Base-by-base conservation (phyloP, 345 rosid species). In the Brassica juncea region DNA sequence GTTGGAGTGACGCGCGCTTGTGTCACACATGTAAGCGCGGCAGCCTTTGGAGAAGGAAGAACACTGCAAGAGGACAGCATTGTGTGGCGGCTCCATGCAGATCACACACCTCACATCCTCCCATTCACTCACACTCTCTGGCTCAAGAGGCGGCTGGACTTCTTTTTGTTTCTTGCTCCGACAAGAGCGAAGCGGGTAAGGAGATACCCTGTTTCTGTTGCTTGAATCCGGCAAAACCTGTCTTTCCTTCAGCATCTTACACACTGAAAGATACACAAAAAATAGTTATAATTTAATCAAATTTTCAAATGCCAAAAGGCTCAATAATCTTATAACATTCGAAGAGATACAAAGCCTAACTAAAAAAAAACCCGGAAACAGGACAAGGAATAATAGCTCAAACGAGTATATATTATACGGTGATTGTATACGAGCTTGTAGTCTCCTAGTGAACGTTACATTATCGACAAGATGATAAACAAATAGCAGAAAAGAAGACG, bases 31-130 rank as follows among this genome's bases (percentile, higher is more conserved):
- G 86, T 84, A 89, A 35, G 96, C 89, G 9, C 81, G 84, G 14
- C 97, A 91, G 2, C 96, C 96, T 28, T 86, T 84, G n/a, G 86
- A 80, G 65, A 52, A 79, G n/a, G 94, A 88, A 37, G 92, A 82
- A 73, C 97, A 92, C 3, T 58, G 76, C 68, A 92, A 68, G 31
- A 90, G 88, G 16, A 91, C 94, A 0, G 87, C 92, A 71, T 88
- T 92, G 75, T 89, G 96, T 1, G 97, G 96, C 11, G 87, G 88
- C 73, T 92, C 97, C 89, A 92, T 86, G 73, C 96, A 92, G 64
- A 89, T 76, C 0, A 92, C 86, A 76, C 97, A 92, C 79, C 85
- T 80, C 4, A 80, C 86, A 49, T 87, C 91, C 66, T 90, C 94
- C 92, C 90, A 89, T 73, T 86, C 88, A 66, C 84, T 84, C 5